A percentile compares a stretch with the other conserved stretches of the same genome.
These are phyloP conservation scores for Diaporthe sp. DNA, from an alignment of 2,329 filamentous ascomycete species.

Conservation along the genomic window DNA sequence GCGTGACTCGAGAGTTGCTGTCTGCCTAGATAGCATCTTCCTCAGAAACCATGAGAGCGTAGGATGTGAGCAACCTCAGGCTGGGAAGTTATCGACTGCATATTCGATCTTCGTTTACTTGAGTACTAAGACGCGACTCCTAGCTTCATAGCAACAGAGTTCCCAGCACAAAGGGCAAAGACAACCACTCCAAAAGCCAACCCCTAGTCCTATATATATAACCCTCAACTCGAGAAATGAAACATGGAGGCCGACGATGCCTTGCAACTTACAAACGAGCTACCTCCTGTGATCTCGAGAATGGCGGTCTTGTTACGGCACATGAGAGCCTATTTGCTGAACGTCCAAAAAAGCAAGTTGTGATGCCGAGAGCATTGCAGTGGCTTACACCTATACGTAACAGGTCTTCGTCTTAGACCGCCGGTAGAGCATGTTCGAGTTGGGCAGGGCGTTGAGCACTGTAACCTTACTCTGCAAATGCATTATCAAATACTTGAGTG, in stretches of 20 bases:
- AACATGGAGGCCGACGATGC: not conserved
- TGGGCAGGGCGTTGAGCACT: not conserved
- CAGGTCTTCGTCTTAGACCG: not conserved
- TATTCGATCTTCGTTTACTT: not conserved
- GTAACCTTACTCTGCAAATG: too few relatives aligned
- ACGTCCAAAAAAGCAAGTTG: too few relatives aligned
- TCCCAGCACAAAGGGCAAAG: not conserved
- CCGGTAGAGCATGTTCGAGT: too few relatives aligned
- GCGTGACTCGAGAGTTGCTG: not conserved
- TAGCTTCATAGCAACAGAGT: not conserved
- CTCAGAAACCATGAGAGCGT: not conserved
- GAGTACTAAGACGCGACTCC: not conserved
- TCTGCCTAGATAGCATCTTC: not conserved
- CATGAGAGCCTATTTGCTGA: too few relatives aligned
- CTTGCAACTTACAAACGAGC: not conserved
- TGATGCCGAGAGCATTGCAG: too few relatives aligned
- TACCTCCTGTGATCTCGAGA: too few relatives aligned
- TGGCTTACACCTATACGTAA: too few relatives aligned
- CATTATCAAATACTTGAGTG: too few relatives aligned
- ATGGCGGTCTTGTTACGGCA: too few relatives aligned
- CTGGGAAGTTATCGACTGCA: not conserved
- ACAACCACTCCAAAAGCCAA: too few relatives aligned
- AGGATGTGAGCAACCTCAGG: not conserved
- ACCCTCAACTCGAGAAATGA: not conserved
- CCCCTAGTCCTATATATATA: fast-evolving